These are phyloP conservation scores for Penicillium sp. DNA, from an alignment of 2,329 filamentous ascomycete genomes.

Conservation along the genomic window DNA sequence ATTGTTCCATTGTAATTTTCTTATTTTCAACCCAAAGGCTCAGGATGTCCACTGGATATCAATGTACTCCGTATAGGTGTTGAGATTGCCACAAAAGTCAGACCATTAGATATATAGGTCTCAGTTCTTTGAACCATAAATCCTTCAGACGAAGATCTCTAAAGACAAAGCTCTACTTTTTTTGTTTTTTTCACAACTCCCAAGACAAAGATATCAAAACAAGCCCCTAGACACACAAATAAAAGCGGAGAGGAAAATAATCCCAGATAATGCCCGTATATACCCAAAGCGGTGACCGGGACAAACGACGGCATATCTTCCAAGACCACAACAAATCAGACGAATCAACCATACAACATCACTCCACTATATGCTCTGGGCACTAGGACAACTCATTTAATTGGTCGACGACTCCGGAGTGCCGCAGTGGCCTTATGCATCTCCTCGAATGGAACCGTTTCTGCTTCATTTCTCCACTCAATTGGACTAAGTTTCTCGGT, in stretches of 20 bases:
- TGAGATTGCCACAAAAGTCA: background rate
- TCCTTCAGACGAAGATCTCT: background rate
- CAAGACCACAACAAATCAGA: background rate
- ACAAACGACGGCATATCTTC: background rate
- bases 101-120: background rate
- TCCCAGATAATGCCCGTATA: background rate
- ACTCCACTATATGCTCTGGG: background rate
- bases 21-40: background rate
- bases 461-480: background rate
- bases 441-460: background rate
- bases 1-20: background rate
- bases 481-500: constrained; percentile 1
- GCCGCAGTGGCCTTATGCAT: constrained; percentile 2
- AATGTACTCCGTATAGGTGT: background rate
- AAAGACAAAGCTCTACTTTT: background rate
- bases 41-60: background rate
- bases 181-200: too few species aligned
- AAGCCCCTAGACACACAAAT: background rate
- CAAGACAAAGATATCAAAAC: background rate
- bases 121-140: background rate
- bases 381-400: background rate
- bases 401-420: background rate
- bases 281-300: constrained; percentile 7
- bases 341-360: background rate
- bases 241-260: background rate